These are phyloP conservation scores for Colletotrichum agaves DNA, from an alignment of 2,329 filamentous ascomycete species.

Conservation along the genomic window DNA sequence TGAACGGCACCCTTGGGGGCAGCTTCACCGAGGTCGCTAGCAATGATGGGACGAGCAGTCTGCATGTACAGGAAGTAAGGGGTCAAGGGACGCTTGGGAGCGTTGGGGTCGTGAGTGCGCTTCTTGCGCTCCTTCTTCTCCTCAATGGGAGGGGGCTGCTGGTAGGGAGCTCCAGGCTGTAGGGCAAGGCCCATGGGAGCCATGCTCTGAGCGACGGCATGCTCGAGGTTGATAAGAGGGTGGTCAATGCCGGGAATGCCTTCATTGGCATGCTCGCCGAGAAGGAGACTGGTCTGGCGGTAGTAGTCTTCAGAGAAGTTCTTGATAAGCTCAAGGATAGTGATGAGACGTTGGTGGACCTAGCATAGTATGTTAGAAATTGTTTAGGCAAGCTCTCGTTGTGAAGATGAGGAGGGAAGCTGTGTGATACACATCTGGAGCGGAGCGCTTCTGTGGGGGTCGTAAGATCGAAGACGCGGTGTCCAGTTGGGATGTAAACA, in stretches of 20 bases:
- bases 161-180: slow-evolving; percentile 14
- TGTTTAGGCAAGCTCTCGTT: slow-evolving; percentile 2
- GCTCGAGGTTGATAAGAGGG: slow-evolving; percentile 63
- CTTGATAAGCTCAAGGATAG: slow-evolving; percentile 82
- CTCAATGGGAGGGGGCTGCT: slow-evolving; percentile 58
- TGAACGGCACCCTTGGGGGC: slow-evolving; percentile 88
- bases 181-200: slow-evolving; percentile 45
- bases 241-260: slow-evolving; percentile 52
- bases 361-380: slow-evolving; percentile 56
- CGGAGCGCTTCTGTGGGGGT: slow-evolving; percentile 25
- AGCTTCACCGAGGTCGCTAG: slow-evolving; percentile 77
- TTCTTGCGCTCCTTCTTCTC: slow-evolving; percentile 93
- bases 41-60: slow-evolving; percentile 84
- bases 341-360: slow-evolving; percentile 82
- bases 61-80: slow-evolving; percentile 97
- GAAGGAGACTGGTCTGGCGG: slow-evolving; percentile 85
- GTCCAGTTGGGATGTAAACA: slow-evolving; percentile 16
- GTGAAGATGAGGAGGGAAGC: neutral
- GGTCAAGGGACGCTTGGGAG: slow-evolving; percentile 92
- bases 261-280: slow-evolving; percentile 70
- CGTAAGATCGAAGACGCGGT: slow-evolving; percentile 40
- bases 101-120: slow-evolving; percentile 87
- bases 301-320: slow-evolving; percentile 86
- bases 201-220: slow-evolving; percentile 59
- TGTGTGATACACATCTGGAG: neutral